Conservation (phyloP, 805 yeast species). For the Jamesozyma spencerorum region DNA sequence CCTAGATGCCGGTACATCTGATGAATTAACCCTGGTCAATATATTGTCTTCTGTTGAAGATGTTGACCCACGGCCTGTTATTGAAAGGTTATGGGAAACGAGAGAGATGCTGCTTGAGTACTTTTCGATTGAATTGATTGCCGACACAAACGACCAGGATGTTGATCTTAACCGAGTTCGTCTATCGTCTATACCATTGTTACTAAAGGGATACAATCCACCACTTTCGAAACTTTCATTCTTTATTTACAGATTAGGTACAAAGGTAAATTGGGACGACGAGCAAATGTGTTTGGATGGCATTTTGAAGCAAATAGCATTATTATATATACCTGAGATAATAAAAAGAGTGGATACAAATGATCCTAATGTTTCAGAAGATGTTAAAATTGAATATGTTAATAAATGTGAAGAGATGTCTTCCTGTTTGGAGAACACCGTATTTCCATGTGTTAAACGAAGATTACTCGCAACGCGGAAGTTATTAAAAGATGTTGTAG, state of each 20-base stretch:
- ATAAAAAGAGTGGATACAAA: slow-evolving; percentile 17
- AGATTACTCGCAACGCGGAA: slow-evolving; percentile 54
- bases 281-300: slow-evolving; percentile 65
- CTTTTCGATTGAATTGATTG: slow-evolving; percentile 44
- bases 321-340: slow-evolving; percentile 60
- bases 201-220: slow-evolving; percentile 58
- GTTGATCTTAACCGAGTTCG: slow-evolving; percentile 20
- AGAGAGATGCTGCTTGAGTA: slow-evolving; percentile 75
- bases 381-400: slow-evolving; percentile 19
- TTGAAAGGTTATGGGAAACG: slow-evolving; percentile 38
- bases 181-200: slow-evolving; percentile 53
- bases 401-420: slow-evolving; percentile 27
- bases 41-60: slow-evolving; percentile 14
- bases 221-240: slow-evolving; percentile 52
- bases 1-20: slow-evolving; percentile 16
- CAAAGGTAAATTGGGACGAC: slow-evolving; percentile 50
- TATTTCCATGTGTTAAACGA: slow-evolving; percentile 59
- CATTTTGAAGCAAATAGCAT: slow-evolving; percentile 57
- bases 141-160: slow-evolving; percentile 22
- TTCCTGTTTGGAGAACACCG: slow-evolving; percentile 41
- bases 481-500: slow-evolving; percentile 51
- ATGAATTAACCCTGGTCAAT: slow-evolving; percentile 12
- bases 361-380: slow-evolving; percentile 14
- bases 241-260: slow-evolving; percentile 54
- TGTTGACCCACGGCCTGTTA: slow-evolving; percentile 14